phyloP scores from a whole-genome alignment of 176 grass and related monocot genomes.

The Carex kokanica region DNA sequence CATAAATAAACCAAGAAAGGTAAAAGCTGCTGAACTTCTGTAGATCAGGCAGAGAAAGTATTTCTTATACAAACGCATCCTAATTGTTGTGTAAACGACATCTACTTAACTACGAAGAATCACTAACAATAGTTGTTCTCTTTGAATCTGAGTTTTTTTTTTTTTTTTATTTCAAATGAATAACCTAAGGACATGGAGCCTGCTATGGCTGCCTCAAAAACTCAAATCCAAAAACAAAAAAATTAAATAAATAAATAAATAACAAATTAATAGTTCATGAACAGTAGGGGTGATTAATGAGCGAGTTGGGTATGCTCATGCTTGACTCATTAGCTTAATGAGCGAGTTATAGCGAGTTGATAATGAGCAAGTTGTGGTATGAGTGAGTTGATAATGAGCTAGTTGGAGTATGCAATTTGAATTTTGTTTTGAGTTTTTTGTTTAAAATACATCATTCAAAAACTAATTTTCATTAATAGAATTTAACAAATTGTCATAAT shows the following conservation, averaged over 20 bases:
- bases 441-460: no score
- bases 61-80: background rate
- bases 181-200: background rate
- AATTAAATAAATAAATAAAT: background rate
- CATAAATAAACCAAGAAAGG: background rate
- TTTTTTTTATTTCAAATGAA: slow-evolving; percentile 7
- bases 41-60: background rate
- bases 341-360: no score
- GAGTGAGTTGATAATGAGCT: no score
- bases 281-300: no score
- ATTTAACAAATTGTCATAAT: no score
- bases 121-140: background rate
- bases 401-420: no score
- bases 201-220: background rate
- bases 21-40: background rate
- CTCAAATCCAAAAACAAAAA: background rate
- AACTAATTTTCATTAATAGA: no score
- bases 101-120: background rate
- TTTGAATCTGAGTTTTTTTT: background rate
- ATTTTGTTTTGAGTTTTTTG: no score
- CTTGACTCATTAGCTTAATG: no score
- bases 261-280: slow-evolving; percentile 27
- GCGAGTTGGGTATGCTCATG: no score
- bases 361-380: no score
- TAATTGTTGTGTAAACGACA: background rate